Evolutionary conservation across 1,284 basidiomycete species (phyloP).

Genomic region (Leccinum griseonigrum): DNA sequence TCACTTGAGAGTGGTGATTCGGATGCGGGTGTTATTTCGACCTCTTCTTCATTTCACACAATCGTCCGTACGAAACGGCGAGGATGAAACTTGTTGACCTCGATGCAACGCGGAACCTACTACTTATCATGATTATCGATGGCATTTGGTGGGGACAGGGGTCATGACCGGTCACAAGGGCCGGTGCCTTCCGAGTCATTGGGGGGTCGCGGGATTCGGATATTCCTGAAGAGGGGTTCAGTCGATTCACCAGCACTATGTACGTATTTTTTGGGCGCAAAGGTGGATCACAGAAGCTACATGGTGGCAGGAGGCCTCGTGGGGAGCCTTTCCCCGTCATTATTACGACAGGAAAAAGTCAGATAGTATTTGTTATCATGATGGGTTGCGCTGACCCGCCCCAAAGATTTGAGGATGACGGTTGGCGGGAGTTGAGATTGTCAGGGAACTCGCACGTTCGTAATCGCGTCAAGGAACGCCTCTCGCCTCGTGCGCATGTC

Average conservation of each 20-base stretch:
- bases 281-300: neutral
- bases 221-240: neutral
- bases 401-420: constrained; percentile 5
- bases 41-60: neutral
- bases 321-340: neutral
- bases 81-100: neutral
- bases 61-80: neutral
- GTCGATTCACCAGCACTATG: neutral
- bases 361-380: neutral
- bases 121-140: neutral
- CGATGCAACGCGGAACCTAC: neutral
- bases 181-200: neutral
- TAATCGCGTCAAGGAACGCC: neutral
- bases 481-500: constrained; percentile 17
- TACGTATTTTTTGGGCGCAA: neutral
- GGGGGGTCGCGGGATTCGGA: neutral
- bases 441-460: constrained; percentile 21
- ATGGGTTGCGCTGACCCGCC: neutral
- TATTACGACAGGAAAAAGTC: neutral
- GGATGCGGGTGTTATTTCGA: neutral
- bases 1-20: no score
- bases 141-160: neutral
- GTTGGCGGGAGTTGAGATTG: neutral
- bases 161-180: neutral
- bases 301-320: neutral